Conservation (phyloP, 2,329 filamentous ascomycete genomes). For the Neopestalotiopsis clavispora region DNA sequence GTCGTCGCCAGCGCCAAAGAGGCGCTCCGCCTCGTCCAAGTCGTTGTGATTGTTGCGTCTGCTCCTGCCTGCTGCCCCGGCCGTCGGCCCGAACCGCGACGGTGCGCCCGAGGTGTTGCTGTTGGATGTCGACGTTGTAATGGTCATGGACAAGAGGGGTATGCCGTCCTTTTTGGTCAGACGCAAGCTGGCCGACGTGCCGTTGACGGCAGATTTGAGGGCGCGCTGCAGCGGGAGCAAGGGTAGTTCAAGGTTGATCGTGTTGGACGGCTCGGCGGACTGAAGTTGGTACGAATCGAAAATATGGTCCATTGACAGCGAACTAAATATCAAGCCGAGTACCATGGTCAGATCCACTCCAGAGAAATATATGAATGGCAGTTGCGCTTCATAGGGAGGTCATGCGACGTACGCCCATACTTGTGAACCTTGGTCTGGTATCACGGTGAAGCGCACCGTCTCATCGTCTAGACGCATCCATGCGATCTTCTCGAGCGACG, state of each 20-base stretch:
- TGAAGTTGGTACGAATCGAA: constrained; percentile 87
- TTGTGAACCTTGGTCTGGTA: constrained; percentile 92
- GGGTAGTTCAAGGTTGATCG: constrained; percentile 95
- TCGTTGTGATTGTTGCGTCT: background rate
- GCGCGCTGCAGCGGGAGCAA: constrained; percentile 87
- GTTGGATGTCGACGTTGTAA: constrained; percentile 74
- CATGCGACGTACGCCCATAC: constrained; percentile 80
- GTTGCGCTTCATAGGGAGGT: background rate
- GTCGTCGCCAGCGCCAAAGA: constrained; percentile 35
- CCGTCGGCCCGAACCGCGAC: constrained; percentile 33
- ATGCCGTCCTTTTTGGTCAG: constrained; percentile 91
- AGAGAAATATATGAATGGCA: background rate
- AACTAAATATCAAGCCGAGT: constrained; percentile 40
- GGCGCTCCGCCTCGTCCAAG: background rate
- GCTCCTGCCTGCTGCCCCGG: constrained; percentile 18
- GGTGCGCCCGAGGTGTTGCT: constrained; percentile 48
- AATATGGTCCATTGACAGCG: constrained; percentile 76
- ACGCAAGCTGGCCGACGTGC: constrained; percentile 80
- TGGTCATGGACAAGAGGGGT: constrained; percentile 87
- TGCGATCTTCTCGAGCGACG: constrained; percentile 78
- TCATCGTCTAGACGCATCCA: constrained; percentile 91
- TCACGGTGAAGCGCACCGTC: constrained; percentile 90
- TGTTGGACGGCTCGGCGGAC: constrained; percentile 80
- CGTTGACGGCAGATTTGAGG: constrained; percentile 85
- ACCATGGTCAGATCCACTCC: background rate